phyloP scores from a whole-genome alignment of 805 yeast genomes.

The Zygosaccharomyces bisporus region DNA sequence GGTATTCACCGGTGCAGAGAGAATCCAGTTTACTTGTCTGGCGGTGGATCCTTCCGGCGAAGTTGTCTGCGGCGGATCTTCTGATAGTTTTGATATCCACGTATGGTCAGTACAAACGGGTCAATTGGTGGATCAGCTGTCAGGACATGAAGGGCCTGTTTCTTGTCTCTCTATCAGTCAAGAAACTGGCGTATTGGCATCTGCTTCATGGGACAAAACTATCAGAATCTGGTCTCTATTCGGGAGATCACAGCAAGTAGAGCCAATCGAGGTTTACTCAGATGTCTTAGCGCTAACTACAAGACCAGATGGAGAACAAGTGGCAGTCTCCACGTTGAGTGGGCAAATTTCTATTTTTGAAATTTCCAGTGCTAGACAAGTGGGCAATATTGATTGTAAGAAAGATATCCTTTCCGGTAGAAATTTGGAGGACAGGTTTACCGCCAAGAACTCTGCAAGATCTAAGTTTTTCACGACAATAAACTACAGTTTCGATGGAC shows the following conservation, averaged over 20 bases:
- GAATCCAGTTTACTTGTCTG: constrained; percentile 80
- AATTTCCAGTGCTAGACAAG: constrained; percentile 73
- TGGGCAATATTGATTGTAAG: constrained; percentile 78
- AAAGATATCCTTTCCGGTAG: constrained; percentile 87
- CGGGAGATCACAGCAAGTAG: constrained; percentile 80
- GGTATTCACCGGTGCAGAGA: constrained; percentile 85
- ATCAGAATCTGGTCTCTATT: constrained; percentile 91
- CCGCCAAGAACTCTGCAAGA: constrained; percentile 74
- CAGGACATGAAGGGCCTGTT: constrained; percentile 96
- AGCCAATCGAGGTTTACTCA: constrained; percentile 79
- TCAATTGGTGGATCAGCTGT: constrained; percentile 76
- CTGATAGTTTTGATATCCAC: constrained; percentile 83
- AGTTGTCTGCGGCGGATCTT: constrained; percentile 90
- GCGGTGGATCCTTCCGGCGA: constrained; percentile 98
- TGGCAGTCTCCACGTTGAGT: constrained; percentile 83
- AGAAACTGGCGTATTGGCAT: constrained; percentile 73
- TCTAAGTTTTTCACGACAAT: constrained; percentile 80
- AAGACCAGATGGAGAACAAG: constrained; percentile 89
- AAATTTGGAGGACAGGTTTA: constrained; percentile 74
- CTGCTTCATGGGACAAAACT: constrained; percentile 96
- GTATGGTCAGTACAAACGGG: constrained; percentile 98
- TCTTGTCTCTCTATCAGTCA: constrained; percentile 81
- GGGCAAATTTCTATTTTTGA: constrained; percentile 86
- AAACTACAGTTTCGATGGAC: constrained; percentile 85
- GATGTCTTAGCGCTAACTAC: constrained; percentile 81